These are phyloP conservation scores for Trypanosoma platydactyli DNA, from an alignment of 208 protist species.

Conservation along the genomic window DNA sequence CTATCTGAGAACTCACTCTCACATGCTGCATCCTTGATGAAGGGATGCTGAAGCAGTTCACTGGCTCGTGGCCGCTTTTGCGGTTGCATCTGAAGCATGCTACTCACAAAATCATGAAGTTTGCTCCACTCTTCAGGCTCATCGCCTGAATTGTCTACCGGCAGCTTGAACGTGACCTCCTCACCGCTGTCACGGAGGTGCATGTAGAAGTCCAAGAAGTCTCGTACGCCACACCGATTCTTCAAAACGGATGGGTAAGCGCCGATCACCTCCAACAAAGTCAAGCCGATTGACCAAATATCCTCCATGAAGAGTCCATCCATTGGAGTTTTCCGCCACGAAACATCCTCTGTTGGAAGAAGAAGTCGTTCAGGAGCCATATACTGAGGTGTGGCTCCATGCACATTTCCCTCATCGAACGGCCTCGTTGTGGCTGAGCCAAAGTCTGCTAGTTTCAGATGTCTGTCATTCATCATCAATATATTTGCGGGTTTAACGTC, in stretches of 20 bases:
- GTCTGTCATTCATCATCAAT: conserved; percentile 63
- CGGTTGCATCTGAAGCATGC: conserved; percentile 58
- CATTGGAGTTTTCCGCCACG: conserved; percentile 46
- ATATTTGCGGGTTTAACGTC: conserved; percentile 95
- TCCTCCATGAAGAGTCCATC: conserved; percentile 52
- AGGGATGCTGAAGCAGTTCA: conserved; percentile 61
- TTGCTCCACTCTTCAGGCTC: neutral
- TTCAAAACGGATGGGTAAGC: conserved; percentile 25
- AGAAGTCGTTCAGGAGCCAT: conserved; percentile 75
- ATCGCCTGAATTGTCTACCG: neutral
- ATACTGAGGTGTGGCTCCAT: conserved; percentile 51
- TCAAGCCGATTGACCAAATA: conserved; percentile 39
- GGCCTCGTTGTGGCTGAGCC: conserved; percentile 44
- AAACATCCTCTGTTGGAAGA: conserved; percentile 21
- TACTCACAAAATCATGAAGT: conserved; percentile 60
- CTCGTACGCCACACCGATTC: conserved; percentile 6
- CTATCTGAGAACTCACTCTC: neutral
- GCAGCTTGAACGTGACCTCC: conserved; percentile 16
- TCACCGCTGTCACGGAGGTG: conserved; percentile 21
- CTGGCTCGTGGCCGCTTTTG: conserved; percentile 48
- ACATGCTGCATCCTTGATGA: conserved; percentile 21
- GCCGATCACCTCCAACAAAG: conserved; percentile 25
- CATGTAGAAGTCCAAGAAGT: conserved; percentile 32
- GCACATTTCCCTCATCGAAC: conserved; percentile 23
- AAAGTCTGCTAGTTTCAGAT: conserved; percentile 71